phyloP scores from a whole-genome alignment of 2,329 filamentous ascomycete species.

The Talaromyces islandicus region DNA sequence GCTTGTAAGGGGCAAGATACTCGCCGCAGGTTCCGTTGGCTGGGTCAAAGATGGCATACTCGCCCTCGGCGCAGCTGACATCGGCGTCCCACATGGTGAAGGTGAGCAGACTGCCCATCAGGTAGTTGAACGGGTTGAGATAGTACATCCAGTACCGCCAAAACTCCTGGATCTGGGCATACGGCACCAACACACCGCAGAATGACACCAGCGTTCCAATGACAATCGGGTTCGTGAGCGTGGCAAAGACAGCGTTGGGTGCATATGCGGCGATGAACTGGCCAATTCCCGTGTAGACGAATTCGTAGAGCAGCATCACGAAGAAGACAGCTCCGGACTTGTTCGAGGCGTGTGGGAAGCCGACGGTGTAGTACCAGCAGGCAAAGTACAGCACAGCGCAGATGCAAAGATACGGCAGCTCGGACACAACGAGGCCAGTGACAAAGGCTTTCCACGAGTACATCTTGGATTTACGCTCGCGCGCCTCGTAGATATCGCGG shows the following conservation, averaged over 20 bases:
- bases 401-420: slow-evolving; percentile 61
- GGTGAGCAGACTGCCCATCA: slow-evolving; percentile 52
- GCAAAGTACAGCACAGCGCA: slow-evolving; percentile 60
- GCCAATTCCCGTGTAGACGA: slow-evolving; percentile 66
- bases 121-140: slow-evolving; percentile 57
- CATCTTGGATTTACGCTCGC: slow-evolving; percentile 64
- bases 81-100: slow-evolving; percentile 46
- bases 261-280: slow-evolving; percentile 77
- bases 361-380: slow-evolving; percentile 66
- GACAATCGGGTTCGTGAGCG: slow-evolving; percentile 69
- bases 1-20: slow-evolving; percentile 52
- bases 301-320: slow-evolving; percentile 67
- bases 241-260: slow-evolving; percentile 59
- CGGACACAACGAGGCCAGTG: slow-evolving; percentile 60
- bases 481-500: slow-evolving; percentile 58
- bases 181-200: slow-evolving; percentile 66
- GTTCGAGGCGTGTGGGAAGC: slow-evolving; percentile 54
- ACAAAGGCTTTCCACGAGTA: slow-evolving; percentile 67
- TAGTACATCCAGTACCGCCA: slow-evolving; percentile 64
- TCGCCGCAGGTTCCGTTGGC: slow-evolving; percentile 48
- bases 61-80: slow-evolving; percentile 43
- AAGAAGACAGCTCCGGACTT: slow-evolving; percentile 51
- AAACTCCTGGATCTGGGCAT: slow-evolving; percentile 56
- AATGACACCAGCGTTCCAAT: slow-evolving; percentile 66
- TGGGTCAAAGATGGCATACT: slow-evolving; percentile 45